Percentiles rank a stretch among this genome's conserved stretches.
phyloP scores from a whole-genome alignment of 1,284 basidiomycete genomes.

The Fistulina hepatica region DNA sequence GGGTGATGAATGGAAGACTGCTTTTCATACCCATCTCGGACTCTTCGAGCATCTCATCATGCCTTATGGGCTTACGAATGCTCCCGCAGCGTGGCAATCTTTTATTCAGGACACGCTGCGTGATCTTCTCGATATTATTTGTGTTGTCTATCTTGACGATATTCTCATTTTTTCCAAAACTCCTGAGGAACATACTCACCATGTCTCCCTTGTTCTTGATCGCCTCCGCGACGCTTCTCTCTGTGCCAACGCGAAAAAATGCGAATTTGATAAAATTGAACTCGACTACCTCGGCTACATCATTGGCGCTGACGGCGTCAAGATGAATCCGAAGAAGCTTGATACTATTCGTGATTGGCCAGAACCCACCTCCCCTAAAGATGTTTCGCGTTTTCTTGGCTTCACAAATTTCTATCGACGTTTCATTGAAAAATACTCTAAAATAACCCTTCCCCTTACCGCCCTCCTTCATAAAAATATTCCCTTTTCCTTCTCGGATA shows the following conservation, averaged over 20 bases:
- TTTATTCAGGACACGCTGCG: slow-evolving; percentile 8
- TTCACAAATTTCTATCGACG: slow-evolving; percentile 21
- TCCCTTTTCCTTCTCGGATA: slow-evolving; percentile 15
- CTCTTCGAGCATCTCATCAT: slow-evolving; percentile 29
- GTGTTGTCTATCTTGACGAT: slow-evolving; percentile 23
- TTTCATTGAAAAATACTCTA: slow-evolving; percentile 27
- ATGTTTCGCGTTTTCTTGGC: slow-evolving; percentile 15
- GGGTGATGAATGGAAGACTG: slow-evolving; percentile 25
- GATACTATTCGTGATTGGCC: slow-evolving; percentile 7
- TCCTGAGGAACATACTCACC: slow-evolving; percentile 14
- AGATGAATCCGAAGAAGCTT: slow-evolving; percentile 24
- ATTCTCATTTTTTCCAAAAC: slow-evolving; percentile 22
- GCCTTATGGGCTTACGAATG: slow-evolving; percentile 24
- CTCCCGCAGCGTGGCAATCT: slow-evolving; percentile 14
- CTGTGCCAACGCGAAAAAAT: slow-evolving; percentile 21
- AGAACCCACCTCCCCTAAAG: slow-evolving; percentile 11
- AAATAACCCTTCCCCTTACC: slow-evolving; percentile 17
- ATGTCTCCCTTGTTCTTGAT: slow-evolving; percentile 12
- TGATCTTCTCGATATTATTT: slow-evolving; percentile 8
- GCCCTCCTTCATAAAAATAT: slow-evolving; percentile 16
- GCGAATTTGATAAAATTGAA: slow-evolving; percentile 17
- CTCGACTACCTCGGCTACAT: slow-evolving; percentile 24
- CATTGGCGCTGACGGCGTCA: slow-evolving; percentile 14
- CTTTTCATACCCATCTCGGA: slow-evolving; percentile 26
- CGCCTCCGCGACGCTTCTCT: slow-evolving; percentile 15